These are phyloP conservation scores for Skeletonema costatum DNA, from an alignment of 108 stramenopile genomes.

Conservation along the genomic window DNA sequence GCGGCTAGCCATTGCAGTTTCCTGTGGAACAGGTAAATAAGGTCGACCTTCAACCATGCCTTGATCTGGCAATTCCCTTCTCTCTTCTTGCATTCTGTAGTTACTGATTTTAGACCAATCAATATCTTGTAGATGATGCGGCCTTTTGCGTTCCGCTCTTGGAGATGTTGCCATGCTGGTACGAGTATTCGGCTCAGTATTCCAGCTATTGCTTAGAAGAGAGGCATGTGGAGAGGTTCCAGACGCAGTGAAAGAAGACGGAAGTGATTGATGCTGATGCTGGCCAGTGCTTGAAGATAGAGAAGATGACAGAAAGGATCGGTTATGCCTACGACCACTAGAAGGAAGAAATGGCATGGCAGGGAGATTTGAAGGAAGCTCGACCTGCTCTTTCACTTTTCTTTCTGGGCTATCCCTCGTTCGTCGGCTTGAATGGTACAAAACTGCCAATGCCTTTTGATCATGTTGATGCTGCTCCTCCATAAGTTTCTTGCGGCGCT, in stretches of 20 bases:
- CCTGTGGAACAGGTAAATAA: neutral
- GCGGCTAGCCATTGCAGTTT: neutral
- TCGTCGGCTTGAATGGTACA: neutral
- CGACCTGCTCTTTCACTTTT: neutral
- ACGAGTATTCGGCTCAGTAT: neutral
- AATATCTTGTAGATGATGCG: neutral
- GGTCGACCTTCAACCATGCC: neutral
- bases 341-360: neutral
- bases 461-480: neutral
- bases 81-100: neutral
- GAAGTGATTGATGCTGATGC: neutral
- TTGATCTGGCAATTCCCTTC: neutral
- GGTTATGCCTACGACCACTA: neutral
- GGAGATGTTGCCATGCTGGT: neutral
- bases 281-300: neutral
- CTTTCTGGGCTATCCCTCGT: neutral
- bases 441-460: neutral
- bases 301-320: neutral
- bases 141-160: neutral
- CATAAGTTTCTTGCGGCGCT: neutral
- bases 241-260: neutral
- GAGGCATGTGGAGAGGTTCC: neutral
- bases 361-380: neutral
- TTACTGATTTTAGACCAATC: conserved; percentile 4
- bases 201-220: neutral